Conservation (phyloP, 345 rosid genomes). For the Eucalyptus leucophloia region DNA sequence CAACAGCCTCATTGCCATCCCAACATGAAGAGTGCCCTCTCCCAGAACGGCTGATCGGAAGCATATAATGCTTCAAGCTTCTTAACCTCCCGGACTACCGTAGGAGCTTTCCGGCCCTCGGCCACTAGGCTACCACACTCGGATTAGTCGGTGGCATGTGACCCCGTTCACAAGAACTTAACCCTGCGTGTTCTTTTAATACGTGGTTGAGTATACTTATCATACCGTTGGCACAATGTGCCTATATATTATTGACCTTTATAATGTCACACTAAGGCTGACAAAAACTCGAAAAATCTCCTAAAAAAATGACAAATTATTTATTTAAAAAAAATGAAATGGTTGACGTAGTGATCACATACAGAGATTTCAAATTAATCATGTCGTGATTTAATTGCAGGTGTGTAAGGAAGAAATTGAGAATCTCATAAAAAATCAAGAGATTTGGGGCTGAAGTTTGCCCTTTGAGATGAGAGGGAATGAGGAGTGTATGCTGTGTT, state of each 20-base stretch:
- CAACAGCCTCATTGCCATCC: not conserved
- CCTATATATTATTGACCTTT: not conserved
- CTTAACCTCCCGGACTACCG: not conserved
- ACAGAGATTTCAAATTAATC: too few species aligned
- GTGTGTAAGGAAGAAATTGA: too few species aligned
- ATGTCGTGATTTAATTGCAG: too few species aligned
- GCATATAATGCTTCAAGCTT: not conserved
- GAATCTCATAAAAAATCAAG: too few species aligned
- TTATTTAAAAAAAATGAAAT: too few species aligned
- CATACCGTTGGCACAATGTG: not conserved
- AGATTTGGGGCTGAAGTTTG: not conserved
- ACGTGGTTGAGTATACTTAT: too few species aligned
- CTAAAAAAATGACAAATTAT: too few species aligned
- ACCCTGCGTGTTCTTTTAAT: not conserved
- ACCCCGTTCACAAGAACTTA: not conserved
- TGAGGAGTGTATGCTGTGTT: not conserved
- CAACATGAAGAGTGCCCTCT: not conserved
- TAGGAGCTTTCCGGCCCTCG: not conserved
- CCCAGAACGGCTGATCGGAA: not conserved
- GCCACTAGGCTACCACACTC: not conserved
- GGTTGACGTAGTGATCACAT: not conserved
- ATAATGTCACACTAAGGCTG: not conserved
- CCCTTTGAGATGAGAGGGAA: not conserved
- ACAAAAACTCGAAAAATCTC: too few species aligned
- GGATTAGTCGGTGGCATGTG: not conserved